These are phyloP conservation scores for Stagonosporopsis tanaceti DNA, from an alignment of 2,329 filamentous ascomycete genomes.

Conservation along the genomic window DNA sequence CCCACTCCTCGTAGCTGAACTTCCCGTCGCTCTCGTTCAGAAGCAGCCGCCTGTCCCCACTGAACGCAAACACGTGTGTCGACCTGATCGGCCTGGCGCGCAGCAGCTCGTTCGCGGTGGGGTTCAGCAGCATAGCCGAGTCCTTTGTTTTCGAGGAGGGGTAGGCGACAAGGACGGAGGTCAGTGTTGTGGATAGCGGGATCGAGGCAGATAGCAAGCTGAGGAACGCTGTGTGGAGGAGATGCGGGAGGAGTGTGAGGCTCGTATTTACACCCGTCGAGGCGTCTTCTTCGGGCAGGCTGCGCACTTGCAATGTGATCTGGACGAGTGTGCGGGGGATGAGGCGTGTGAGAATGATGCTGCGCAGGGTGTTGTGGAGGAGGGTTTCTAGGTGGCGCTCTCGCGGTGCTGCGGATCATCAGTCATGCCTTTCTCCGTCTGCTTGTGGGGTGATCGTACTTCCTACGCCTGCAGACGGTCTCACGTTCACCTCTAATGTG, in stretches of 20 bases:
- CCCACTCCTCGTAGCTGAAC: conserved; percentile 81
- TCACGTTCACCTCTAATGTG: conserved; percentile 85
- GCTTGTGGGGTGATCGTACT: conserved; percentile 58
- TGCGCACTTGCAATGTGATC: conserved; percentile 78
- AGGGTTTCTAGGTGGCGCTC: conserved; percentile 81
- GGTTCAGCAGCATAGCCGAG: conserved; percentile 59
- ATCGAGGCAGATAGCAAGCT: conserved; percentile 83
- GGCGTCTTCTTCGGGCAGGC: conserved; percentile 71
- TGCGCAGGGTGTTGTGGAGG: conserved; percentile 74
- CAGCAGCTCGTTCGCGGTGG: conserved; percentile 68
- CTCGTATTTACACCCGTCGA: conserved; percentile 71
- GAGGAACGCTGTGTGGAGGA: conserved; percentile 84
- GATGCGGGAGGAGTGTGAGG: conserved; percentile 78
- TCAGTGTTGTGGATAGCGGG: conserved; percentile 77
- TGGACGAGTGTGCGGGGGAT: conserved; percentile 82
- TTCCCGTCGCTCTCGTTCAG: conserved; percentile 82
- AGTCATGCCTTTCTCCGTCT: not conserved
- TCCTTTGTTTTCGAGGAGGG: conserved; percentile 69
- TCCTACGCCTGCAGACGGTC: conserved; percentile 84
- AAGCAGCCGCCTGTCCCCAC: conserved; percentile 70
- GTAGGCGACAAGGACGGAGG: conserved; percentile 83
- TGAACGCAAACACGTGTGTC: conserved; percentile 84
- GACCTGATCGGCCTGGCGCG: conserved; percentile 78
- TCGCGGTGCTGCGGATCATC: conserved; percentile 44
- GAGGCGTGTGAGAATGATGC: conserved; percentile 76